Conservation (phyloP, 345 rosid species). For the Eutrema heterophyllum region DNA sequence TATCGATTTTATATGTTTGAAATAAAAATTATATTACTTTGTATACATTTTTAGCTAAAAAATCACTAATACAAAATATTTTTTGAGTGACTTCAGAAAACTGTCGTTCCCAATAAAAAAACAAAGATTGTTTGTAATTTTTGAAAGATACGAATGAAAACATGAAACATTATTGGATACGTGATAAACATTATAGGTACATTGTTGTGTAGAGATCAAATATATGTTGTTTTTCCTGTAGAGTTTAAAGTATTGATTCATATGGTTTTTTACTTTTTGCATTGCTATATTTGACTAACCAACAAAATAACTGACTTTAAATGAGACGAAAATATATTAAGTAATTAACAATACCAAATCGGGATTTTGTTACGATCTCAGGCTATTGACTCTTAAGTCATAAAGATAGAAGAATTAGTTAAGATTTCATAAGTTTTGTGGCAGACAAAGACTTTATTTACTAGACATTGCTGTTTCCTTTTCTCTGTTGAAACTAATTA, state of each 20-base stretch:
- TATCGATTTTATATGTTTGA: neutral
- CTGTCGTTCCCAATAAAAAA: neutral
- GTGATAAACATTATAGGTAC: too few species aligned
- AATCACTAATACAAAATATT: neutral
- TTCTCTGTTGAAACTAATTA: constrained; percentile 7
- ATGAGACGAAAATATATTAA: neutral
- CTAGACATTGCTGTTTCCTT: constrained; percentile 2
- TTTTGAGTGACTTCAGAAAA: neutral
- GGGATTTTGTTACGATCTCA: constrained; percentile 12
- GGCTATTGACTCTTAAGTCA: constrained; percentile 20
- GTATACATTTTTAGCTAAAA: neutral
- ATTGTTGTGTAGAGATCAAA: neutral
- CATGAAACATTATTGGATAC: neutral
- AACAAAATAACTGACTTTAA: neutral
- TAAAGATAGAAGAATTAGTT: constrained; percentile 14
- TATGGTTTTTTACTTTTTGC: neutral
- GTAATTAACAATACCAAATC: constrained; percentile 6
- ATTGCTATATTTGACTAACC: neutral
- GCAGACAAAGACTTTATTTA: constrained; percentile 32
- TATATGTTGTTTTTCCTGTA: neutral
- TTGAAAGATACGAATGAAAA: neutral
- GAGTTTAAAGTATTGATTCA: neutral
- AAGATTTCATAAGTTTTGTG: constrained; percentile 30
- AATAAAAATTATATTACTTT: neutral
- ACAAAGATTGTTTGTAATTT: too few species aligned